These are phyloP conservation scores for Septoria linicola DNA, from an alignment of 2,329 filamentous ascomycete genomes.

Conservation along the genomic window DNA sequence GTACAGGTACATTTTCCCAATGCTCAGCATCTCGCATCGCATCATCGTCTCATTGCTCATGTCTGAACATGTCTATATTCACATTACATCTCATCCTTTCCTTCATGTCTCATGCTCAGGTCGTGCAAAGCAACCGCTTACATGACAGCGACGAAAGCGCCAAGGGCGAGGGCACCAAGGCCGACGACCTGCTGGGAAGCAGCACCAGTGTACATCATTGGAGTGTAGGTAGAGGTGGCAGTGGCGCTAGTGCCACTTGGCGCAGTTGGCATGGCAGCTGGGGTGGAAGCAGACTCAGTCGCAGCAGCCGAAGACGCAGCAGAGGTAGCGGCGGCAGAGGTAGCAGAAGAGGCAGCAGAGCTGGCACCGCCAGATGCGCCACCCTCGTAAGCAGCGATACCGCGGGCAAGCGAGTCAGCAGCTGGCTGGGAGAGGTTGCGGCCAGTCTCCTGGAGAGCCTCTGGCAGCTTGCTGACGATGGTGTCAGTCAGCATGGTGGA, in stretches of 20 bases:
- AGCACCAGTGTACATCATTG: constrained; percentile 17
- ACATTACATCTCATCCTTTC: background rate
- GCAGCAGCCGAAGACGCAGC: background rate
- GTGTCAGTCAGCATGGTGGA: constrained; percentile 5
- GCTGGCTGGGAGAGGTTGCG: constrained; percentile 13
- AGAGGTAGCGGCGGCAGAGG: background rate
- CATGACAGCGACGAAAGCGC: constrained; percentile 15
- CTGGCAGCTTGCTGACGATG: constrained; percentile 16
- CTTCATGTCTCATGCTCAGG: background rate
- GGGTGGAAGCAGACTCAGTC: constrained; percentile 3
- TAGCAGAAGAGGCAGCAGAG: constrained; percentile 1
- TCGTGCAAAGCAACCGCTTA: background rate
- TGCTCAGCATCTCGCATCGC: background rate
- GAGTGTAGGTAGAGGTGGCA: constrained; percentile 10
- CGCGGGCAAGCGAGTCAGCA: constrained; percentile 11
- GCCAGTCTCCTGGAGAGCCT: constrained; percentile 14
- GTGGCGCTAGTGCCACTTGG: background rate
- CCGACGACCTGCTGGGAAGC: constrained; percentile 14
- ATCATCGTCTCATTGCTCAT: constrained; percentile 2
- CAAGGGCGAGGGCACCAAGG: constrained; percentile 13
- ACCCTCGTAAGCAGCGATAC: constrained; percentile 13
- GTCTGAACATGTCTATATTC: constrained; percentile 1
- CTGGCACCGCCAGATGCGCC: background rate
- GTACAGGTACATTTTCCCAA: constrained; percentile 7
- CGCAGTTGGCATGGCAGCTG: constrained; percentile 1